A percentile compares a stretch with the other conserved stretches of the same genome.
Conservation (phyloP, 2,329 filamentous ascomycete genomes). For the Metarhizium album region DNA sequence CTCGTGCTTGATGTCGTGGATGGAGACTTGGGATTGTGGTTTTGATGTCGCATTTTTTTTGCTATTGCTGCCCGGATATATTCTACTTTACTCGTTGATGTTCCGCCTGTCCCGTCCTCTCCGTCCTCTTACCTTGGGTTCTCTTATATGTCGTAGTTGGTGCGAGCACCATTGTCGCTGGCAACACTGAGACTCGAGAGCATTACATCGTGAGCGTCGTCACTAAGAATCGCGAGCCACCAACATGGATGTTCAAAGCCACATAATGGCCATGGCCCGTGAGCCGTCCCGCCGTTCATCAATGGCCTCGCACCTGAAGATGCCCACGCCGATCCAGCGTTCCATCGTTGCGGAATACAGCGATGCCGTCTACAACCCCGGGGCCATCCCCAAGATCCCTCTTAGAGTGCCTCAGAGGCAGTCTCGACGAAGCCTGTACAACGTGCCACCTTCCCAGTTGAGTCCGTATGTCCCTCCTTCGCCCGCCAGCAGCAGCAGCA, state of each 20-base stretch:
- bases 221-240: background rate
- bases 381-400: slow-evolving; percentile 14
- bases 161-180: too few species aligned
- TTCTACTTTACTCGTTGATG: too few species aligned
- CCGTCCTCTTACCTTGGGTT: too few species aligned
- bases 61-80: too few species aligned
- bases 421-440: slow-evolving; percentile 13
- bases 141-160: too few species aligned
- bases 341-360: slow-evolving; percentile 28
- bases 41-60: too few species aligned
- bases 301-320: slow-evolving; percentile 15
- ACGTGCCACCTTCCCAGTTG: slow-evolving; percentile 3
- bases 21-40: too few species aligned
- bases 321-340: slow-evolving; percentile 17
- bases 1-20: too few species aligned
- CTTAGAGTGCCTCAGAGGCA: slow-evolving; percentile 21
- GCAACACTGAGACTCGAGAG: too few species aligned
- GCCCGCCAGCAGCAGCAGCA: slow-evolving; percentile 10
- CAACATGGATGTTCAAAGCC: background rate
- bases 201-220: too few species aligned
- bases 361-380: slow-evolving; percentile 9
- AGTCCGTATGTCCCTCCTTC: slow-evolving; percentile 14
- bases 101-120: too few species aligned
- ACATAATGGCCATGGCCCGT: background rate
- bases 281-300: slow-evolving; percentile 8